These are phyloP conservation scores for Aegilops longissima DNA, from an alignment of 176 grass and related monocot genomes.

Conservation along the genomic window DNA sequence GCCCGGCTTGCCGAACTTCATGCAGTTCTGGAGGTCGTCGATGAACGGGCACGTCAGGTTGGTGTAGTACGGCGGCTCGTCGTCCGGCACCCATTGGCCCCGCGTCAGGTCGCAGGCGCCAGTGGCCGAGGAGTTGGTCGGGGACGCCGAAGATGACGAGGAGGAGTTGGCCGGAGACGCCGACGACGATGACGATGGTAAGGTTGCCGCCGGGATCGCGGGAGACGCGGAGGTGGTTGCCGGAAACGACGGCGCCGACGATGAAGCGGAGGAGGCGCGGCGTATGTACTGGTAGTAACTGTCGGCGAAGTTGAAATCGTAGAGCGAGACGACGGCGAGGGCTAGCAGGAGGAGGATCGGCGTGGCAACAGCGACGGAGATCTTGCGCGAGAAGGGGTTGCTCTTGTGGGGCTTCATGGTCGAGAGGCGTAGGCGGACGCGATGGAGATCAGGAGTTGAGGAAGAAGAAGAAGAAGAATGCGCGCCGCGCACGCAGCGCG, in stretches of 20 bases:
- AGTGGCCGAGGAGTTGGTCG: too few relatives aligned
- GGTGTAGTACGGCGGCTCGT: conserved; percentile 54
- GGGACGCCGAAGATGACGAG: too few relatives aligned
- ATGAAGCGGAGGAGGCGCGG: neutral
- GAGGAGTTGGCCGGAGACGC: too few relatives aligned
- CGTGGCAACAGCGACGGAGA: conserved; percentile 6
- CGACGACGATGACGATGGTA: too few relatives aligned
- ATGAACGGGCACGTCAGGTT: conserved; percentile 64
- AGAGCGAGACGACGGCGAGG: conserved; percentile 24
- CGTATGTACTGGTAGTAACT: neutral
- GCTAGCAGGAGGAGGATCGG: conserved; percentile 16
- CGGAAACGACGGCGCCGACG: too few relatives aligned
- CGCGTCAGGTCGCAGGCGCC: conserved; percentile 23
- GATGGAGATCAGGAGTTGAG: neutral
- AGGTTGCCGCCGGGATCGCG: too few relatives aligned
- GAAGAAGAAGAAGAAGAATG: too few relatives aligned
- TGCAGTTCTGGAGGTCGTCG: conserved; percentile 80
- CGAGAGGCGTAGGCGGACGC: neutral
- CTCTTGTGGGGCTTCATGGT: conserved; percentile 34
- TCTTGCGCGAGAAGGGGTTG: neutral
- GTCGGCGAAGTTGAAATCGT: neutral
- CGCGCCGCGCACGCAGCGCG: too few relatives aligned
- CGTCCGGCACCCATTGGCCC: conserved; percentile 41
- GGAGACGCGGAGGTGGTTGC: too few relatives aligned
- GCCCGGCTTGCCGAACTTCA: conserved; percentile 59